Base-by-base conservation (phyloP, 805 yeast genomes). In the Ogataea parapolymorpha region DNA sequence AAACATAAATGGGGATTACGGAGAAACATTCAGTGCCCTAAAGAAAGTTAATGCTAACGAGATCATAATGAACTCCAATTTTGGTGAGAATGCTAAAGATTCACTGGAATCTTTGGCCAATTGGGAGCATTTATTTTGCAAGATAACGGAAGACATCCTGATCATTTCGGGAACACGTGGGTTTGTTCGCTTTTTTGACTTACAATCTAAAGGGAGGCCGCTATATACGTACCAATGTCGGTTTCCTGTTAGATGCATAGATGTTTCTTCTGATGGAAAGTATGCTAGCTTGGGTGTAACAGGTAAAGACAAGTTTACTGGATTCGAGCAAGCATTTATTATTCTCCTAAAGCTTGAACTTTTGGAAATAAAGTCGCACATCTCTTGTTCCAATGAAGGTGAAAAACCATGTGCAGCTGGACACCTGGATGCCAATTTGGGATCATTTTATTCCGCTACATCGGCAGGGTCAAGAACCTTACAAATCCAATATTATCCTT, bases 261-360 rank as follows among this genome's bases (percentile, higher is more conserved):
- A 87, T 26, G 68, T 89, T 1, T 75, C 91, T 8, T 75, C 79
- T 0, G 68, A 74, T 49, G 88, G 84, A 18, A 66, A 72, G 14
- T 65, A 81, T 18, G 67, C 89, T 10, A 93, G 93, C 5, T 77
- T 87, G 48, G 93, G 95, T 1, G 80, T 90, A 23, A 84, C 91
- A 0, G 93, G 95, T 0, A 76, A 80, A 42, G 95, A 86, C 56
- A 71, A 83, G 43, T 63, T 74, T 15, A 74, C 81, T 1, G 80
- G 81, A 3, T 72, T 79, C 22, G 90, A 83, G 54, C 91, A 85
- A 55, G 89, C 95, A 3, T 74, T 87, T 51, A 74, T 88, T 5
- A 77, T 81, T 4, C 63, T 87, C 32, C 82, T 65, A 14, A 47
- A 55, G 10, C 39, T 65, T 11, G 53, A 52, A 15, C 48, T 54